Evolutionary conservation across 495 filamentous ascomycete species (phyloP).

Genomic region (Niebla homalea): DNA sequence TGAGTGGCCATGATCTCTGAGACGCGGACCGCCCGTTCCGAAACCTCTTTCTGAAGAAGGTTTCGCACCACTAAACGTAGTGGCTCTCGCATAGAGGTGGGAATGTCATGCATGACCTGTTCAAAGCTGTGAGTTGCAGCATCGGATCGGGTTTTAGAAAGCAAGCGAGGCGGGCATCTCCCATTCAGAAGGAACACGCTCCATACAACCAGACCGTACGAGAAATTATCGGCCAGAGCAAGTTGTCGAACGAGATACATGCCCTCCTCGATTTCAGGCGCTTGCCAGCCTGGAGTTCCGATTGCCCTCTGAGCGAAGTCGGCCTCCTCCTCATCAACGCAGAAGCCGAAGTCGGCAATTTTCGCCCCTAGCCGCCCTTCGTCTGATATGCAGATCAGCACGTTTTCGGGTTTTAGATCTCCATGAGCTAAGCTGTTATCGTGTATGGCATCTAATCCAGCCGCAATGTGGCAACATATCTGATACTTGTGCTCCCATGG

Average conservation of each 20-base stretch:
- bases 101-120: no score
- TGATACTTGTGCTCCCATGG: conserved; percentile 1
- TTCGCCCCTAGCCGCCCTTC: conserved; percentile 13
- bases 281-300: conserved; percentile 16
- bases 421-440: conserved; percentile 30
- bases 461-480: conserved; percentile 8
- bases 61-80: no score
- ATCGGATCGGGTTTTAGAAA: no score
- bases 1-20: no score
- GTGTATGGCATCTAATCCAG: conserved; percentile 7
- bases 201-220: not conserved
- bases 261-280: conserved; percentile 11
- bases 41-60: no score
- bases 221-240: not conserved
- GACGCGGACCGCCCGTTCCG: no score
- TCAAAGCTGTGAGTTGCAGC: no score
- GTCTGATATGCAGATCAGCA: conserved; percentile 21
- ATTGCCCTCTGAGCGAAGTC: not conserved
- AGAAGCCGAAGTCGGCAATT: conserved; percentile 19
- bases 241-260: not conserved
- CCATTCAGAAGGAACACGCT: not conserved
- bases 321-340: conserved; percentile 11
- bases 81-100: no score
- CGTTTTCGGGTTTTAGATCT: conserved; percentile 27
- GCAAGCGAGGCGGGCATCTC: not conserved